phyloP scores from a whole-genome alignment of 2,329 filamentous ascomycete species.

The Arthrobotrys iridis region DNA sequence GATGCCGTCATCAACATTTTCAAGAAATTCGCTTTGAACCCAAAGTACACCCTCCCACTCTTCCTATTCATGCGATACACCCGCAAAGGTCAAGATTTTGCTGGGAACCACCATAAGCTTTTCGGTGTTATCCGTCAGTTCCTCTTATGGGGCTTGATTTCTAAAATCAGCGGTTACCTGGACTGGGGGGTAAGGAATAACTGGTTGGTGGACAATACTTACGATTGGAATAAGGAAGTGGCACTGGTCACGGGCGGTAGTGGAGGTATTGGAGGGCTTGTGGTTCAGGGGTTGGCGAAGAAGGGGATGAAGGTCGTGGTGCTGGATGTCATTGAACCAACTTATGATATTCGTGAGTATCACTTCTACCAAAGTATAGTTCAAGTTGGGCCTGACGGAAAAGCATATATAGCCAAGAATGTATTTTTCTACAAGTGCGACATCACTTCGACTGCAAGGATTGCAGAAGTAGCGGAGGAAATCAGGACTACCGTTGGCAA shows the following conservation, averaged over 20 bases:
- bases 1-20: constrained; percentile 60
- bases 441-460: constrained; percentile 67
- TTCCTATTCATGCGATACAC: constrained; percentile 73
- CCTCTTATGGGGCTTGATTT: constrained; percentile 67
- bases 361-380: neutral
- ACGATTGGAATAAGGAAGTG: constrained; percentile 74
- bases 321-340: constrained; percentile 73
- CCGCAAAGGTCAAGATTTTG: constrained; percentile 69
- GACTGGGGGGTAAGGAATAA: constrained; percentile 66
- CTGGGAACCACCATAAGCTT: constrained; percentile 66
- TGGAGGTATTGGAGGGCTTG: constrained; percentile 75
- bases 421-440: constrained; percentile 78
- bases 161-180: constrained; percentile 66
- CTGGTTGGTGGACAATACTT: constrained; percentile 67
- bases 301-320: constrained; percentile 74
- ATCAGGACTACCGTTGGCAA: constrained; percentile 70
- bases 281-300: constrained; percentile 74
- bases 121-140: constrained; percentile 68
- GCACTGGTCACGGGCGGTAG: constrained; percentile 79
- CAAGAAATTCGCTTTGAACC: constrained; percentile 72
- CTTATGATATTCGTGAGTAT: constrained; percentile 65
- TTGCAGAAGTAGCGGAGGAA: constrained; percentile 66
- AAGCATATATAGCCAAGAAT: constrained; percentile 62
- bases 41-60: constrained; percentile 71
- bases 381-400: neutral